Percentiles rank a stretch among this genome's conserved stretches.
These are phyloP conservation scores for Leccinellum albellum DNA, from an alignment of 768 basidiomycete species.

Conservation along the genomic window DNA sequence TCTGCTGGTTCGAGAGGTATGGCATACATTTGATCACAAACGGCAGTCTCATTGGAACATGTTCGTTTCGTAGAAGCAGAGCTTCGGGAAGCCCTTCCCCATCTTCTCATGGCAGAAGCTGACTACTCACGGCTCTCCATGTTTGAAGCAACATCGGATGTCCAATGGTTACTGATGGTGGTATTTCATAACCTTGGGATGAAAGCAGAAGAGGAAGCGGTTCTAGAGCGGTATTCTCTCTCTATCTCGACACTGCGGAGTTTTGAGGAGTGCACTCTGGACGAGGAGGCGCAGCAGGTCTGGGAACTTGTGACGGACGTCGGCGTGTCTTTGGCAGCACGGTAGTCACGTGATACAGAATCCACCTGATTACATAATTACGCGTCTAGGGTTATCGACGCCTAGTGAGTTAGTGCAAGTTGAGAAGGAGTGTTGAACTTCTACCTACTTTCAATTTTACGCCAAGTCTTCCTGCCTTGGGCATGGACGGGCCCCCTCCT, in stretches of 20 bases:
- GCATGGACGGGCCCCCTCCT: conserved; percentile 88
- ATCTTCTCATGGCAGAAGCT: conserved; percentile 59
- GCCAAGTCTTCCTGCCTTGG: conserved; percentile 11
- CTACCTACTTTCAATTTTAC: conserved; percentile 4
- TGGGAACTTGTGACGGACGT: conserved; percentile 57
- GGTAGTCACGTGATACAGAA: conserved; percentile 28
- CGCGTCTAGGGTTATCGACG: conserved; percentile 10
- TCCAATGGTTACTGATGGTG: conserved; percentile 68
- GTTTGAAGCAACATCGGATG: conserved; percentile 56
- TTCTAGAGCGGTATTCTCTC: conserved; percentile 44
- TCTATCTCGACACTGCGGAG: conserved; percentile 41
- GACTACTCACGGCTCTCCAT: conserved; percentile 63
- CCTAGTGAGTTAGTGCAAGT: neutral
- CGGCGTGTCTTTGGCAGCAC: conserved; percentile 50
- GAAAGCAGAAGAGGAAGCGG: conserved; percentile 50
- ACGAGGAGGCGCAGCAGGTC: conserved; percentile 51
- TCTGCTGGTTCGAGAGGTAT: conserved; percentile 46
- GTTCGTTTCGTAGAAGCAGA: conserved; percentile 24
- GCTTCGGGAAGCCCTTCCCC: conserved; percentile 55
- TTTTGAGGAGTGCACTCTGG: conserved; percentile 42
- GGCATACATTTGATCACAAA: conserved; percentile 11
- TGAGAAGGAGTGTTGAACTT: conserved; percentile 8
- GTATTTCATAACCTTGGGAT: conserved; percentile 68
- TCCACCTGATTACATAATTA: conserved; percentile 21
- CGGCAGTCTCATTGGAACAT: conserved; percentile 13